Evolutionary conservation across 192 early-diverging fungal species (phyloP).

Genomic region (Entomortierella chlamydospora): DNA sequence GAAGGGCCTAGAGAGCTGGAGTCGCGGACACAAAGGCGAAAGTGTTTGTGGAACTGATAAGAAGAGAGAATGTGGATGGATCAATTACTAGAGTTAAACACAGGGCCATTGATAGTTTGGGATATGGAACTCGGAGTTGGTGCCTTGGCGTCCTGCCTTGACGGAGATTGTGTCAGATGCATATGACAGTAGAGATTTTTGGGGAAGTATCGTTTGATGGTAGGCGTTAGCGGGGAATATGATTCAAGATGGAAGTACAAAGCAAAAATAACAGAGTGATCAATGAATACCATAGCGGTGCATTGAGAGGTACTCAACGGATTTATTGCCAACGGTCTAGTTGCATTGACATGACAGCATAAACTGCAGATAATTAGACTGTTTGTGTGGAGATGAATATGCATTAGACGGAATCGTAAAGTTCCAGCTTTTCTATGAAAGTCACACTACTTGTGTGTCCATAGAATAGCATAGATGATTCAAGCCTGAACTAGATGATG

Average conservation of each 20-base stretch:
- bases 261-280: too few relatives aligned
- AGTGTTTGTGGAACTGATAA: not conserved
- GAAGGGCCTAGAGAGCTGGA: constrained; percentile 43
- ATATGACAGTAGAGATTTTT: not conserved
- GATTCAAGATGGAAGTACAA: too few relatives aligned
- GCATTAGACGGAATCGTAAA: not conserved
- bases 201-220: too few relatives aligned
- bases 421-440: not conserved
- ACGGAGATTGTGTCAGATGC: not conserved
- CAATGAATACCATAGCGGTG: too few relatives aligned
- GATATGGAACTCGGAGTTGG: not conserved
- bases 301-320: too few relatives aligned
- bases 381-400: too few relatives aligned
- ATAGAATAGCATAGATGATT: not conserved
- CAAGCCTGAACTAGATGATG: not conserved
- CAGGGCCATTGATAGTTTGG: not conserved
- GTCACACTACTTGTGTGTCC: not conserved
- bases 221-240: too few relatives aligned
- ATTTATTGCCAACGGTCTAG: not conserved
- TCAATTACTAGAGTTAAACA: not conserved
- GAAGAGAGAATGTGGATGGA: constrained; percentile 2
- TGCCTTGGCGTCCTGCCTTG: not conserved
- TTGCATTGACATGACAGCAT: not conserved
- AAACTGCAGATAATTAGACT: not conserved
- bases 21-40: constrained; percentile 10